These are phyloP conservation scores for Schizosaccharomyces octosporus DNA, from an alignment of 805 yeast genomes.

Conservation along the genomic window DNA sequence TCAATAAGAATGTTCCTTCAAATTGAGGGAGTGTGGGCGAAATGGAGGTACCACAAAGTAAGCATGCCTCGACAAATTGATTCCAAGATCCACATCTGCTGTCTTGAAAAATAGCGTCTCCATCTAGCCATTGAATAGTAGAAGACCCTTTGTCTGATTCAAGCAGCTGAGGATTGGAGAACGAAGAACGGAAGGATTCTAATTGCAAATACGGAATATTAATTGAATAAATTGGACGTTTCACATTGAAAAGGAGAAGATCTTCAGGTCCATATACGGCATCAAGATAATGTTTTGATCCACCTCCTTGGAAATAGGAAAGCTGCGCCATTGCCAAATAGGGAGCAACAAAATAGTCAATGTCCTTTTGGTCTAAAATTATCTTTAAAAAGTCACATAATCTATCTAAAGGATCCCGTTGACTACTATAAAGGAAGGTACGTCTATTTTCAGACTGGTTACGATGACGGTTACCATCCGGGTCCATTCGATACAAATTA, in stretches of 20 bases:
- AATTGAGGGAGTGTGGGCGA: conserved; percentile 42
- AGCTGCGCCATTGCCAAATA: conserved; percentile 56
- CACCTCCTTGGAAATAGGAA: conserved; percentile 1
- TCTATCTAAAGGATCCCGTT: background rate
- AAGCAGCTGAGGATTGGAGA: too few species aligned
- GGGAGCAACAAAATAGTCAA: conserved; percentile 56
- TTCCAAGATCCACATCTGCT: background rate
- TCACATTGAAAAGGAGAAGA: conserved; percentile 30
- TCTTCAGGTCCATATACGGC: conserved; percentile 69
- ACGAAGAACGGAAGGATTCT: too few species aligned
- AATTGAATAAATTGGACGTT: conserved; percentile 30
- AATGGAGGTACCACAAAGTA: conserved; percentile 54
- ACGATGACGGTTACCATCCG: background rate
- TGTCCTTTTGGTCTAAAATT: conserved; percentile 26
- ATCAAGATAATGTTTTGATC: conserved; percentile 33
- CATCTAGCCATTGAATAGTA: background rate
- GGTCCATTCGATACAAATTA: background rate
- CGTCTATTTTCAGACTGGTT: background rate
- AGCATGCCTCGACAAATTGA: conserved; percentile 28
- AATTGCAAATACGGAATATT: too few species aligned
- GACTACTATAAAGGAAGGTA: background rate
- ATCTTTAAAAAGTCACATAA: conserved; percentile 5
- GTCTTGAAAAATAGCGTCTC: background rate
- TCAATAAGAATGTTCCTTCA: conserved; percentile 7
- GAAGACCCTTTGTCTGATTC: too few species aligned